A percentile compares a stretch with the other conserved stretches of the same genome.
These are phyloP conservation scores for Jaapia argillacea DNA, from an alignment of 768 basidiomycete species.

Conservation along the genomic window DNA sequence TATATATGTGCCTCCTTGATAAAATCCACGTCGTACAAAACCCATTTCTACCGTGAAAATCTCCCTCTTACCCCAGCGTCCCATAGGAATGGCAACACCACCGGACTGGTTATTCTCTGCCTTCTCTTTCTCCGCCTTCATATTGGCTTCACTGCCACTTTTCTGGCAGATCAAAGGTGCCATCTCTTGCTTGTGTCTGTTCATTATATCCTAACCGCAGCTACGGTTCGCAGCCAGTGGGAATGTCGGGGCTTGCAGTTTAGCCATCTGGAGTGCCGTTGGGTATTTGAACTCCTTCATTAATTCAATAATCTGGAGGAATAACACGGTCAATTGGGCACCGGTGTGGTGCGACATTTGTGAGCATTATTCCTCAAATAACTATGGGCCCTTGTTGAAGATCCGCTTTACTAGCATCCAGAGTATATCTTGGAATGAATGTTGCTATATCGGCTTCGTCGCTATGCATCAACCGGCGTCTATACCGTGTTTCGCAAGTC, in stretches of 20 bases:
- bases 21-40: no score
- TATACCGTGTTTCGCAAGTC: slow-evolving; percentile 11
- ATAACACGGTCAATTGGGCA: slow-evolving; percentile 31
- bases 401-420: slow-evolving; percentile 22
- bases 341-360: slow-evolving; percentile 75
- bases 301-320: slow-evolving; percentile 54
- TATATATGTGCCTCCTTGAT: no score
- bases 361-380: slow-evolving; percentile 18
- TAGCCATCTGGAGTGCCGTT: slow-evolving; percentile 49
- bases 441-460: slow-evolving; percentile 28
- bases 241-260: slow-evolving; percentile 66
- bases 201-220: no score
- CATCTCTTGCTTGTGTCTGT: slow-evolving; percentile 36
- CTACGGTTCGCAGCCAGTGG: no score
- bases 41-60: no score
- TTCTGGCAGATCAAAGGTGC: slow-evolving; percentile 14
- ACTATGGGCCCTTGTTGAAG: not conserved
- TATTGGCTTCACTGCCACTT: not conserved
- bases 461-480: slow-evolving; percentile 38
- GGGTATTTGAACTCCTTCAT: slow-evolving; percentile 42
- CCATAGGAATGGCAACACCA: no score
- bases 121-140: not conserved
- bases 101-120: not conserved
- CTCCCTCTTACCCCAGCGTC: no score
- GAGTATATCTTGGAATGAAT: slow-evolving; percentile 30